Evolutionary conservation across 495 filamentous ascomycete species (phyloP).

Genomic region (Rhypophila decipiens): DNA sequence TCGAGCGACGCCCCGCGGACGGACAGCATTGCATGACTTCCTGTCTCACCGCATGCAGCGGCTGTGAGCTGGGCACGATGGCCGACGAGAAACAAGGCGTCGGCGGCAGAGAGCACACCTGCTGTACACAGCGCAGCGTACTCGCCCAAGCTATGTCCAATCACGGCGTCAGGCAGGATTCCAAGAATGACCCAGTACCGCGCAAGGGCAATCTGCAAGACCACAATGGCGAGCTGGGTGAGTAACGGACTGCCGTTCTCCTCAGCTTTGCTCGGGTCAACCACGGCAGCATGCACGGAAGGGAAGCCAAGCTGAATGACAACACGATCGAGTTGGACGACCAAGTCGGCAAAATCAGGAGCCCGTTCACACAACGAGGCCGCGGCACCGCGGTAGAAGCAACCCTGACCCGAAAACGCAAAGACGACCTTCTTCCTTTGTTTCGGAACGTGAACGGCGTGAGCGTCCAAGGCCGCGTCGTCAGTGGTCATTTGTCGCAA

Average conservation of each 20-base stretch:
- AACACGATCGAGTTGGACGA: no score
- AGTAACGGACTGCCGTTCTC: conserved; percentile 51
- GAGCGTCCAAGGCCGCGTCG: no score
- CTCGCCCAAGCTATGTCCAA: conserved; percentile 75
- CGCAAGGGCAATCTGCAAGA: conserved; percentile 74
- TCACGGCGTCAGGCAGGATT: conserved; percentile 62
- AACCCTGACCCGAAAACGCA: no score
- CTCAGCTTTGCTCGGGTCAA: background rate
- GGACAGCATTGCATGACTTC: conserved; percentile 54
- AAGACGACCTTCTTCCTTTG: no score
- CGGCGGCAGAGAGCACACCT: conserved; percentile 59
- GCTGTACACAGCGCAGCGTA: conserved; percentile 66
- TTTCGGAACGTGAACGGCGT: no score
- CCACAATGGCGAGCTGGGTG: conserved; percentile 66
- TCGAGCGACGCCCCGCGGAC: conserved; percentile 20
- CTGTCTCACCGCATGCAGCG: conserved; percentile 49
- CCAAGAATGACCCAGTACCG: conserved; percentile 71
- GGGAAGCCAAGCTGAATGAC: no score
- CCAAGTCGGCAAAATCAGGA: no score
- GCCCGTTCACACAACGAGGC: no score
- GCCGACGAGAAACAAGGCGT: conserved; percentile 63
- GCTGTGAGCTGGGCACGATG: conserved; percentile 59
- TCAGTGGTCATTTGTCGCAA: no score
- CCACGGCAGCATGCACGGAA: background rate
- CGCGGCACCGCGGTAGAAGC: no score